A percentile compares a stretch with the other conserved stretches of the same genome.
These are phyloP conservation scores for Pestalotiopsis sp. DNA, from an alignment of 2,329 filamentous ascomycete species.

Conservation along the genomic window DNA sequence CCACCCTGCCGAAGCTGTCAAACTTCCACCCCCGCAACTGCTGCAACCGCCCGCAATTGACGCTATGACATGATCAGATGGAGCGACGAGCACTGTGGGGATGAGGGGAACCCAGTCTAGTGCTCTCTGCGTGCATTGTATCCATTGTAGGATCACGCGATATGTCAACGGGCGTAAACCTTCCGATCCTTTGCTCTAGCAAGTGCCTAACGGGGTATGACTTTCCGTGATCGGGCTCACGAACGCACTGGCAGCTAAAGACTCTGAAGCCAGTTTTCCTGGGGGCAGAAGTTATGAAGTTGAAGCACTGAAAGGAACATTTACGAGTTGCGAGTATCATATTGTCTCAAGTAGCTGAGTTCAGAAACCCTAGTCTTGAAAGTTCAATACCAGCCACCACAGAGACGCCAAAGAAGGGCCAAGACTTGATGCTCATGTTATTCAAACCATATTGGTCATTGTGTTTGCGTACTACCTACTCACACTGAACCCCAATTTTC, in stretches of 20 bases:
- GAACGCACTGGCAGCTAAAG: background rate
- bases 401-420: no score
- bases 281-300: no score
- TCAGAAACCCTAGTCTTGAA: no score
- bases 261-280: background rate
- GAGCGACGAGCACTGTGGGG: background rate
- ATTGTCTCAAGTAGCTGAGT: no score
- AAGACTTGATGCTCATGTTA: no score
- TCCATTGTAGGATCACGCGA: background rate
- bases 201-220: background rate
- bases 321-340: no score
- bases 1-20: background rate
- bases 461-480: no score
- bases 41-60: background rate
- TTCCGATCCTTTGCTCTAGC: background rate
- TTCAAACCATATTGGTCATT: no score
- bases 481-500: no score
- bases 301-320: no score
- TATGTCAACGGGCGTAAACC: background rate
- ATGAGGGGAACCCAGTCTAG: conserved; percentile 3
- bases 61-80: background rate
- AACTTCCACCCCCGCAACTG: background rate
- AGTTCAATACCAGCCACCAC: no score
- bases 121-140: background rate
- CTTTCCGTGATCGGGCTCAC: background rate